phyloP scores from a whole-genome alignment of 805 yeast genomes.

The Candida coleopterorum region DNA sequence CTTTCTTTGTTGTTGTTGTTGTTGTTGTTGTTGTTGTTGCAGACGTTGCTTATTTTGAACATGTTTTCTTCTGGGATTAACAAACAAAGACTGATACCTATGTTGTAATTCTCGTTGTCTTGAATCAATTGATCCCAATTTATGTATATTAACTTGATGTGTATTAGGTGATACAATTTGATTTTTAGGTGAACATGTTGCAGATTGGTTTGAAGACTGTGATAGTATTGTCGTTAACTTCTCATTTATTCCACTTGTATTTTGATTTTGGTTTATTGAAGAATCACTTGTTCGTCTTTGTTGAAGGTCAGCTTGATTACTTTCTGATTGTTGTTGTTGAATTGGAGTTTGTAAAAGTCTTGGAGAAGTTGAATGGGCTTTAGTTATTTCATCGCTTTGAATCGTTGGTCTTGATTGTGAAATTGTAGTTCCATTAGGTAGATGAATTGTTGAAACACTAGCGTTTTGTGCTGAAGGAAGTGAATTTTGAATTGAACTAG shows the following conservation, averaged over 20 bases:
- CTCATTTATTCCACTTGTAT: neutral
- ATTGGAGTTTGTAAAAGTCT: neutral
- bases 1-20: neutral
- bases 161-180: neutral
- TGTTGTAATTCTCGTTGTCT: conserved; percentile 4
- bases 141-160: neutral
- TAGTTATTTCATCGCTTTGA: too few species aligned
- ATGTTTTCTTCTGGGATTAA: neutral
- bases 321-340: neutral
- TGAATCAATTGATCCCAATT: neutral
- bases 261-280: neutral
- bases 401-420: neutral
- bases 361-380: too few species aligned
- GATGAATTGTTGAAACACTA: neutral
- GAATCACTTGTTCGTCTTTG: neutral
- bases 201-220: too few species aligned
- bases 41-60: neutral
- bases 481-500: too few species aligned
- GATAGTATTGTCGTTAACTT: too few species aligned
- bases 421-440: neutral
- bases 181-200: neutral
- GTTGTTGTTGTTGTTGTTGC: neutral
- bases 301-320: neutral
- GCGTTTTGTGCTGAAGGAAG: neutral
- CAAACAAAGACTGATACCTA: neutral